Conservation (phyloP, 306 rosid genomes). For the Glycine soja region DNA sequence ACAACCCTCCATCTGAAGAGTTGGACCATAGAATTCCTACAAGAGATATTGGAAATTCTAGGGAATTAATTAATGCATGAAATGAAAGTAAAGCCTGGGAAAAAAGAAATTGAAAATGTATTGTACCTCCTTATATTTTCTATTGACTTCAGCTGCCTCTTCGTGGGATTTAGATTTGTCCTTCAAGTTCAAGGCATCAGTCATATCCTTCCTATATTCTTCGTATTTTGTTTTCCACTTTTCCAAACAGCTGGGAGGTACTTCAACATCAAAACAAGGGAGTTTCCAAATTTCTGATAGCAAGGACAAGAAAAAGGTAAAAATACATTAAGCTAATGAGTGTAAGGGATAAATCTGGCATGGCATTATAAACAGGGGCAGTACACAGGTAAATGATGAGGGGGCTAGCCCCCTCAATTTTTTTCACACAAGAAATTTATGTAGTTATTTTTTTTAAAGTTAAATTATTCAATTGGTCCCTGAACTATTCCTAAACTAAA, state of each 20-base stretch:
- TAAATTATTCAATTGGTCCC: too few species aligned
- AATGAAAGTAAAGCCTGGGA: background rate
- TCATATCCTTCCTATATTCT: slow-evolving; percentile 59
- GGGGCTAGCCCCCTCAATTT: too few species aligned
- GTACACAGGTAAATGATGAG: too few species aligned
- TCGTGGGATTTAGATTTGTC: slow-evolving; percentile 24
- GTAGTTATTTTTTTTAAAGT: too few species aligned
- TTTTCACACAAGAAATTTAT: too few species aligned
- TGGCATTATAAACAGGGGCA: too few species aligned
- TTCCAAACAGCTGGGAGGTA: slow-evolving; percentile 45
- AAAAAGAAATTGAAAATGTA: background rate
- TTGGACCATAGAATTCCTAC: slow-evolving; percentile 62
- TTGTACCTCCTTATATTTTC: slow-evolving; percentile 58
- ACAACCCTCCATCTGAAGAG: slow-evolving; percentile 52
- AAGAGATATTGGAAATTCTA: background rate
- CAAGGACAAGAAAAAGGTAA: slow-evolving; percentile 30
- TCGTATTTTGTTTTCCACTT: slow-evolving; percentile 53
- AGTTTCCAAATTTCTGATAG: slow-evolving; percentile 63
- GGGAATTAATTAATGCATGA: background rate
- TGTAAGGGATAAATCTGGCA: too few species aligned
- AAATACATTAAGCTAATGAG: background rate
- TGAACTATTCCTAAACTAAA: too few species aligned
- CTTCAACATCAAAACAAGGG: slow-evolving; percentile 56
- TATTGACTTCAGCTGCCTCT: slow-evolving; percentile 54
- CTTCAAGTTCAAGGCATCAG: slow-evolving; percentile 16